A percentile compares a stretch with the other conserved stretches of the same genome.
Conservation (phyloP, 148 eudicot species). For the Oxyria digyna region DNA sequence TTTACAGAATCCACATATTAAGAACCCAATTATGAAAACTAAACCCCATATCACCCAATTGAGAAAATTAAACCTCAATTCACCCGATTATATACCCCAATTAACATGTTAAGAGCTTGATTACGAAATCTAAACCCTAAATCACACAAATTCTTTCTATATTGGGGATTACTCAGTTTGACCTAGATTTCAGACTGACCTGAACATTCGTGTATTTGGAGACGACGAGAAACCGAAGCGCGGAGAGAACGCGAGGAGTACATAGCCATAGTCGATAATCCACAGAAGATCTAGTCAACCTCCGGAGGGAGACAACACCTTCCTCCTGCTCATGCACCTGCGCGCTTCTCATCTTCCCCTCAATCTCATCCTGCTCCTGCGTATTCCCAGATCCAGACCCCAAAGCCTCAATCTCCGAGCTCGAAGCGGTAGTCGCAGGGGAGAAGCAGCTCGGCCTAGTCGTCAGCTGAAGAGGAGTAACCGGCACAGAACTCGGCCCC, state of each 20-base stretch:
- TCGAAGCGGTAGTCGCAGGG: constrained; percentile 52
- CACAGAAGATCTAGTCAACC: constrained; percentile 41
- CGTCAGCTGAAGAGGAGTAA: constrained; percentile 41
- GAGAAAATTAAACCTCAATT: no score
- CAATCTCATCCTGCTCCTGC: constrained; percentile 35
- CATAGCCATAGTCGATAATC: constrained; percentile 44
- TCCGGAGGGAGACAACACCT: constrained; percentile 40
- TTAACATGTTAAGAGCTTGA: no score
- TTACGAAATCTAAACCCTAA: no score
- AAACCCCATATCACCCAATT: no score
- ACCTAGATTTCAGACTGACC: constrained; percentile 11
- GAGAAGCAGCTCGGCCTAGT: constrained; percentile 59
- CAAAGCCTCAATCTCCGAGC: constrained; percentile 20
- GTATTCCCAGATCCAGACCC: constrained; percentile 8
- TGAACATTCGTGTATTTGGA: constrained; percentile 49
- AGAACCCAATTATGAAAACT: no score
- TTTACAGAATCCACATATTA: not conserved
- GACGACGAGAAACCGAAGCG: constrained; percentile 36
- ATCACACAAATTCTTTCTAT: no score
- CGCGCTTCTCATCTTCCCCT: constrained; percentile 29
- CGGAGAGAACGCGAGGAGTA: constrained; percentile 42
- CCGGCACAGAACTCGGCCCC: constrained; percentile 18
- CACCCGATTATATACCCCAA: no score
- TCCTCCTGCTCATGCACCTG: constrained; percentile 55
- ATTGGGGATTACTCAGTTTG: not conserved